Base-by-base conservation (phyloP, 306 rosid genomes). In the Acacia acuminata region DNA sequence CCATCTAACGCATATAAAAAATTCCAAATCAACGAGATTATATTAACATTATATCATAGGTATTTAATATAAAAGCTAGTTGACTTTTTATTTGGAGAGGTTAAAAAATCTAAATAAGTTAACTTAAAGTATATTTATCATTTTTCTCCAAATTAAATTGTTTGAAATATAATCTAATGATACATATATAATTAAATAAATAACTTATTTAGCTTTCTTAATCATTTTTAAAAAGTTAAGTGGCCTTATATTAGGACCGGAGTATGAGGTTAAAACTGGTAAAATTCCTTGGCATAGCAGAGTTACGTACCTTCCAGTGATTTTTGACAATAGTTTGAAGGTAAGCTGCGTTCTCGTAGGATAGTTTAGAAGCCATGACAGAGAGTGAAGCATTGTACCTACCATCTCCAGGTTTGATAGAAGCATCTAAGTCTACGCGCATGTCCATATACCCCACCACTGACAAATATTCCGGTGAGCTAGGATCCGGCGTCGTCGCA, bases 321-420 rank as follows among this genome's bases (percentile, higher is more conserved):
- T 86, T 77, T n/a, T 55, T 45, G 44, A 90, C 86, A 0, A 48
- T 68, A 32, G 77, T 22, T 77, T 80, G 30, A 74, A 88, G 60
- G 40, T 0, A 38, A 43, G 47, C 47, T 43, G 47, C 20, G 50
- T 88, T 90, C 76, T 90, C 88, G 60, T 90, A 88, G 0, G 87
- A 63, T 56, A 56, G 83, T 84, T 88, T 90, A 16, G 93, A 77
- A 27, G 91, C 93, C 91, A 90, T 82, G 83, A 82, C 82, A 48
- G 88, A 78, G 44, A 88, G 86, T 7, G 87, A 83, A 55, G 86
- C 82, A 75, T 81, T 44, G 20, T 90, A 84, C 36, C 56, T 85
- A 15, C 11, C 2, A 19, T 64, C 70, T 2, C 69, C 88, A 38
- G 25, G 74, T 44, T 82, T 79, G 60, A 85, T 77, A 58, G 7